Conservation (phyloP, 73 alveolate genomes). For the Loxodes magnus region DNA sequence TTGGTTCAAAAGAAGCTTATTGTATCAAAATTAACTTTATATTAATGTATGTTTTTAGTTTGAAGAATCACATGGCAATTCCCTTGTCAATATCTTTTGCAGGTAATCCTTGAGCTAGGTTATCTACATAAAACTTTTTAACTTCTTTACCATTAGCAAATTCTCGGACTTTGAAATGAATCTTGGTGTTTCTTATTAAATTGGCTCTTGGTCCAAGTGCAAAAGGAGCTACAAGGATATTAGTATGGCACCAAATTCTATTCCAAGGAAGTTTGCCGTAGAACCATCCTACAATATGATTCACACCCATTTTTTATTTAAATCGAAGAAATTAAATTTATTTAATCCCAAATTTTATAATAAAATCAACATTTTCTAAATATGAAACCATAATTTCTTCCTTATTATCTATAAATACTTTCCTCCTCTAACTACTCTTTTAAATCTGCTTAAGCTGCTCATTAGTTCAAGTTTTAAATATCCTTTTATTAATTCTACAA, state of each 20-base stretch:
- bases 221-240: not conserved
- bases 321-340: no score
- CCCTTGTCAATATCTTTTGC: conserved; percentile 11
- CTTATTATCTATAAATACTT: no score
- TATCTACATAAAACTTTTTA: not conserved
- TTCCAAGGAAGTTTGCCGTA: conserved; percentile 13
- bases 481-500: no score
- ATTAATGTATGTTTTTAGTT: no score
- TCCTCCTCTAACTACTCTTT: no score
- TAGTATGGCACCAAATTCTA: conserved; percentile 13
- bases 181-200: not conserved
- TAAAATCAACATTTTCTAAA: no score
- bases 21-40: no score
- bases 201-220: conserved; percentile 8
- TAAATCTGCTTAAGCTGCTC: no score
- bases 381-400: no score
- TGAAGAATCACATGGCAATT: conserved; percentile 7
- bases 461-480: no score
- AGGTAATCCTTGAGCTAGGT: conserved; percentile 5
- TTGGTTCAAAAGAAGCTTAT: no score
- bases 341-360: no score
- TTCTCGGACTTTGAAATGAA: conserved; percentile 6
- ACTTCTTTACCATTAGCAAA: conserved; percentile 11
- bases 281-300: conserved; percentile 17
- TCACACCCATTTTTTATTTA: conserved; percentile 14